Conservation (phyloP, 345 rosid genomes). For the Odontarrhena argentea region DNA sequence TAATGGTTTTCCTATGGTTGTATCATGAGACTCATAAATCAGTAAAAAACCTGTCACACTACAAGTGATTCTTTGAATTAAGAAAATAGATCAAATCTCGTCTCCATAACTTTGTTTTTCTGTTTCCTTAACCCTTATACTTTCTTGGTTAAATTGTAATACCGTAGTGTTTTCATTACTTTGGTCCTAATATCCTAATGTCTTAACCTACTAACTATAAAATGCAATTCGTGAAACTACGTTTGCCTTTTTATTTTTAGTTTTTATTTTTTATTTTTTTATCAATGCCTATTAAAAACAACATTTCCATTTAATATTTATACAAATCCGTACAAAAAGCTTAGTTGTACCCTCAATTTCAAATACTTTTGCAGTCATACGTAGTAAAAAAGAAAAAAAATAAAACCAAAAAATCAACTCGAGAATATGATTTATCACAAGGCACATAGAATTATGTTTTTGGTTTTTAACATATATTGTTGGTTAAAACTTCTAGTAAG, state of each 20-base stretch:
- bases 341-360: slow-evolving; percentile 20
- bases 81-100: too few relatives aligned
- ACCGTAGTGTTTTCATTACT: too few relatives aligned
- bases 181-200: too few relatives aligned
- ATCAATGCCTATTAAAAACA: background rate
- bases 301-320: slow-evolving; percentile 10
- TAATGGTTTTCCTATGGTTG: too few relatives aligned
- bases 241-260: background rate
- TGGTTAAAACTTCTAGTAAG: slow-evolving; percentile 31
- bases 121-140: too few relatives aligned
- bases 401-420: background rate
- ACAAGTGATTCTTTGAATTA: too few relatives aligned
- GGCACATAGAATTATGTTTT: background rate
- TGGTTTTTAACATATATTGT: background rate
- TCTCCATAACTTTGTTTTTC: too few relatives aligned
- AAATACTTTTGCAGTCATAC: slow-evolving; percentile 18
- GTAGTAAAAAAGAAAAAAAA: background rate
- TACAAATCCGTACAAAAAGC: slow-evolving; percentile 30
- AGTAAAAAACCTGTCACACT: too few relatives aligned
- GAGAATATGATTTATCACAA: slow-evolving; percentile 27
- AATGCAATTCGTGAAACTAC: background rate
- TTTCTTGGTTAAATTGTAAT: too few relatives aligned
- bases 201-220: too few relatives aligned
- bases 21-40: too few relatives aligned
- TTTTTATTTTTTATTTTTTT: too few relatives aligned